Conservation (phyloP, 2,329 filamentous ascomycete genomes). For the Didymella keratinophila region DNA sequence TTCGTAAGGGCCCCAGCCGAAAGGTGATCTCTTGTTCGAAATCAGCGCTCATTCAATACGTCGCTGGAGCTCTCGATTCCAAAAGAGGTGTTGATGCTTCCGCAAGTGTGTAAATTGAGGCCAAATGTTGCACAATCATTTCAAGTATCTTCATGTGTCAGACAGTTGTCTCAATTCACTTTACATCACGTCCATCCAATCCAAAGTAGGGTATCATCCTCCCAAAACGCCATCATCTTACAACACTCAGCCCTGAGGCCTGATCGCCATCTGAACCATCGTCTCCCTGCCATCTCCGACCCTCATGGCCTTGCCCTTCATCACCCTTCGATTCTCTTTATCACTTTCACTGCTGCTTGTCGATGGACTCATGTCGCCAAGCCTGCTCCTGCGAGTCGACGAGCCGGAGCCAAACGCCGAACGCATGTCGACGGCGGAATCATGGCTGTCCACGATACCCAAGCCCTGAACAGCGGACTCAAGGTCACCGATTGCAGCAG, state of each 20-base stretch:
- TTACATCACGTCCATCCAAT: background rate
- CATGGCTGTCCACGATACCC: conserved; percentile 37
- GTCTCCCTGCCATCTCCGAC: conserved; percentile 33
- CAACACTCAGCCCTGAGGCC: conserved; percentile 18
- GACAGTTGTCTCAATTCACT: background rate
- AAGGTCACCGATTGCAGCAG: conserved; percentile 31
- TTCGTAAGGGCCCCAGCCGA: no score
- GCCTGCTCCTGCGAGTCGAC: conserved; percentile 4
- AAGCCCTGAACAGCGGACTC: conserved; percentile 41
- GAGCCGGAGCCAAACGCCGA: conserved; percentile 15
- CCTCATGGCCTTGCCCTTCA: conserved; percentile 36
- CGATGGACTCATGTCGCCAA: conserved; percentile 6
- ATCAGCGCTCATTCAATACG: no score
- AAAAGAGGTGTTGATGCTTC: no score
- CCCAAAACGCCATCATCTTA: conserved; percentile 8
- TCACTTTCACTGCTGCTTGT: conserved; percentile 33
- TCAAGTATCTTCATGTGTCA: background rate
- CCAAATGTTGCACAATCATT: background rate
- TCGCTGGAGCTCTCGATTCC: no score
- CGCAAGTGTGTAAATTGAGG: no score
- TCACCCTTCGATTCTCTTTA: conserved; percentile 38
- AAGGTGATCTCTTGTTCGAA: no score
- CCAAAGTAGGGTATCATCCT: conserved; percentile 22
- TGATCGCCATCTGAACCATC: conserved; percentile 36
- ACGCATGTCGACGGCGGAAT: conserved; percentile 36